Conservation (phyloP, 108 stramenopile species). For the Tribonema minus region DNA sequence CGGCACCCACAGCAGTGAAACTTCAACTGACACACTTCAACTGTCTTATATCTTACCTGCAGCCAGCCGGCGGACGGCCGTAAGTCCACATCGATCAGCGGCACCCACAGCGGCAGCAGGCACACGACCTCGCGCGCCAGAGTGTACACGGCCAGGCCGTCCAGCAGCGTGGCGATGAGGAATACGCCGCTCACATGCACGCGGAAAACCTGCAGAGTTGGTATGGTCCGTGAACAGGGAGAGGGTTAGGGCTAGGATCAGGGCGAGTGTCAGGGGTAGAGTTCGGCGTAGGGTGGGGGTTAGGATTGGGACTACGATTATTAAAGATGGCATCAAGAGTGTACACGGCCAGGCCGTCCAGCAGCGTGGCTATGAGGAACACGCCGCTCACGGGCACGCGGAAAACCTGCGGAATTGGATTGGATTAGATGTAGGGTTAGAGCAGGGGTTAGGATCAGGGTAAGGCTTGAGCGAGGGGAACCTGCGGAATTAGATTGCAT, state of each 20-base stretch:
- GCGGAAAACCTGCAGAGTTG: background rate
- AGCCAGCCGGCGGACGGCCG: constrained; percentile 35
- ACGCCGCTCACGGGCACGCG: constrained; percentile 18
- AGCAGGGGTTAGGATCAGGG: no score
- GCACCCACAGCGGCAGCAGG: constrained; percentile 36
- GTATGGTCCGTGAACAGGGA: no score
- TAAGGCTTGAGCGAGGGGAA: no score
- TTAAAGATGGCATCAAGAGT: no score
- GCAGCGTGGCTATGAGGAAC: constrained; percentile 21
- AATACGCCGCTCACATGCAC: constrained; percentile 32
- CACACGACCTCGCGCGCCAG: constrained; percentile 37
- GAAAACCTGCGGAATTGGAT: no score
- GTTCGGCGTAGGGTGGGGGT: no score
- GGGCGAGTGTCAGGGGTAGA: no score
- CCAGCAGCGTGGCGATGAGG: constrained; percentile 17
- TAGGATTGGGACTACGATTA: background rate
- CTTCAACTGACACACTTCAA: no score
- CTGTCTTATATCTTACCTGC: no score
- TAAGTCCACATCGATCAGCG: constrained; percentile 30
- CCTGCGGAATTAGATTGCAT: no score
- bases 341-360: constrained; percentile 4
- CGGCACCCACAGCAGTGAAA: constrained; percentile 38
- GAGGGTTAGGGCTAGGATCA: no score
- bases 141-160: constrained; percentile 1
- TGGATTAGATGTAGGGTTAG: no score